phyloP scores from a whole-genome alignment of 768 basidiomycete genomes.

The Mycena belliarum region DNA sequence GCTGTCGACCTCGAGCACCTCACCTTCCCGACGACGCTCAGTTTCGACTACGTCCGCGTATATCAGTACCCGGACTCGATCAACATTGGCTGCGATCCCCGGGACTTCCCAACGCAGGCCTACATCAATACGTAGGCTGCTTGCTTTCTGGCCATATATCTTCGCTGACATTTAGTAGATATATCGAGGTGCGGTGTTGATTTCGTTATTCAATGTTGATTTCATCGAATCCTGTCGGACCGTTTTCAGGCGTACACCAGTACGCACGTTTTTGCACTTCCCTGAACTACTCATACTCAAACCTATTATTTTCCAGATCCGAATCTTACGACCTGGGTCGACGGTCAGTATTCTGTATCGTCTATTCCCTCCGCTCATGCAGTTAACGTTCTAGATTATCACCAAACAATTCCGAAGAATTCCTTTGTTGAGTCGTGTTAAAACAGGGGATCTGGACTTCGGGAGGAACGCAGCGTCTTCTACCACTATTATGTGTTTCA shows the following conservation, averaged over 20 bases:
- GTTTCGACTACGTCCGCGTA: conserved; percentile 69
- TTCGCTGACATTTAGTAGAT: not conserved
- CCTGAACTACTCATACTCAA: not conserved
- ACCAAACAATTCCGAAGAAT: conserved; percentile 55
- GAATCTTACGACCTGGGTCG: conserved; percentile 53
- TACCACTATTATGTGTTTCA: no score
- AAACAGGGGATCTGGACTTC: no score
- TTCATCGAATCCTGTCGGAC: no score
- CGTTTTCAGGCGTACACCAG: conserved; percentile 15
- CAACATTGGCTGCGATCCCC: conserved; percentile 69
- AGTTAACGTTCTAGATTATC: conserved; percentile 27
- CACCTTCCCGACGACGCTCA: conserved; percentile 51
- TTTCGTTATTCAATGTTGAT: not conserved
- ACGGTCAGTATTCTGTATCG: not conserved
- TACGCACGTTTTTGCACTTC: not conserved
- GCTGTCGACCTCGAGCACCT: conserved; percentile 37
- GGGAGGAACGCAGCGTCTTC: no score
- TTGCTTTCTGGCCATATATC: not conserved
- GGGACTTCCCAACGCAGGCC: conserved; percentile 55
- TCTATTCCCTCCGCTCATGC: conserved; percentile 10
- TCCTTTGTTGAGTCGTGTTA: conserved; percentile 41
- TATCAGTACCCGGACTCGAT: conserved; percentile 56
- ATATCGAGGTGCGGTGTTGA: conserved; percentile 26
- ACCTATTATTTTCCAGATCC: conserved; percentile 56
- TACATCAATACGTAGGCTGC: conserved; percentile 62